Evolutionary conservation across 768 basidiomycete genomes (phyloP), one percentile per base, ranked within the genome.

Genomic region (Lepiota brunneoincarnata): DNA sequence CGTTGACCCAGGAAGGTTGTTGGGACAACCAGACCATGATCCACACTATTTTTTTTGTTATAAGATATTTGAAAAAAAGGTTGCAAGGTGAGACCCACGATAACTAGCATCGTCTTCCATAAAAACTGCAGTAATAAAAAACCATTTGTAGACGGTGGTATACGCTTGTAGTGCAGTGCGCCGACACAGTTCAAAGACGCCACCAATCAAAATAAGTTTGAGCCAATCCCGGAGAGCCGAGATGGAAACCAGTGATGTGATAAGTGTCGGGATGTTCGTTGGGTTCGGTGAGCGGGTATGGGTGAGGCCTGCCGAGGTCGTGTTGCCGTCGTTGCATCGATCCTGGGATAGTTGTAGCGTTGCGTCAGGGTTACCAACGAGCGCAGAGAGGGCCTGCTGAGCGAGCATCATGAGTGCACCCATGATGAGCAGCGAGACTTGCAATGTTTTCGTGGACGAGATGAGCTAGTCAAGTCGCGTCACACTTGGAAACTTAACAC

Each of bases 1-100:
- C 76, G 35, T 67, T 57, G 47, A 76, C 68, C 83, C 83, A 88
- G n/a, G 77, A 70, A 17, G 82, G 76, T 38, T 82, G 81, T 48
- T 75, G 74, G 3, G 84, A 81, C 0, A 89, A 66, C 87, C 87
- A 90, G 37, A 76, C 67, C 76, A 87, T 78, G 61, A 89, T 74
- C 88, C 88, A 90, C 26, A 28, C 26, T 2, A 38, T 40, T 34
- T 35, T 15, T 49, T 40, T 14, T 2, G 17, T 7, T n/a, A n/a
- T n/a, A n/a, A n/a, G 3, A 41, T 2, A 31, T n/a, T 4, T 9
- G 17, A 20, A 10, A 12, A 6, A 15, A 43, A 15, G 17, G 26
- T 17, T 20, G 28, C 14, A 43, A 59, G 51, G 10, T 35, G 36
- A 2, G 18, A 58, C 82, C 9, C 60, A 86, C 86, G 66, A 59